phyloP scores from a whole-genome alignment of 352 stramenopile genomes.

The Saprolegnia parasitica region DNA sequence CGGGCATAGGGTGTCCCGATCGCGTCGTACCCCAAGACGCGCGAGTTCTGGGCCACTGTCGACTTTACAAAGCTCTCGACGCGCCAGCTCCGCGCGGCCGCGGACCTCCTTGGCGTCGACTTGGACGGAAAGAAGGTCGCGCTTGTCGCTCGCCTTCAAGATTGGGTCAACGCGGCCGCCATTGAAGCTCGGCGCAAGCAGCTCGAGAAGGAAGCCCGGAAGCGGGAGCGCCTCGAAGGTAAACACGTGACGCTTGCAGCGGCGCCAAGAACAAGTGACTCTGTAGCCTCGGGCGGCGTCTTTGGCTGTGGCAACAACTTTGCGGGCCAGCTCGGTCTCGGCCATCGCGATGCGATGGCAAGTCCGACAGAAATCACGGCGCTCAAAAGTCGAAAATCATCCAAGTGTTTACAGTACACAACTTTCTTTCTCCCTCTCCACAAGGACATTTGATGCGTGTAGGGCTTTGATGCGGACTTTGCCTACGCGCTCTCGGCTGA shows the following conservation, averaged over 20 bases:
- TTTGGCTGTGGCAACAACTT: slow-evolving; percentile 67
- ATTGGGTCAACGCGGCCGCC: slow-evolving; percentile 62
- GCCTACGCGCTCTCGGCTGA: slow-evolving; percentile 77
- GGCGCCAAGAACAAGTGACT: not conserved
- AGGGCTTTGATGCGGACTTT: slow-evolving; percentile 66
- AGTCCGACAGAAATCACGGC: slow-evolving; percentile 50
- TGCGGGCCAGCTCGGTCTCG: slow-evolving; percentile 56
- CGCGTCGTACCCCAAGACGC: slow-evolving; percentile 52
- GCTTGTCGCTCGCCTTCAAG: slow-evolving; percentile 58
- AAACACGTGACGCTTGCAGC: not conserved
- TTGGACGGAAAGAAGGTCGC: slow-evolving; percentile 51
- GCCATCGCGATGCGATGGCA: slow-evolving; percentile 40
- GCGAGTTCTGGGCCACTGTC: slow-evolving; percentile 53
- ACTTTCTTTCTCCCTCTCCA: not conserved
- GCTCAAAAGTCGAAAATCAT: slow-evolving; percentile 44
- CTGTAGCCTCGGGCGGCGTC: slow-evolving; percentile 46
- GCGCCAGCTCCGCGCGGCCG: slow-evolving; percentile 49
- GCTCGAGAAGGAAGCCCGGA: slow-evolving; percentile 36
- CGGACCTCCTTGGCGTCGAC: slow-evolving; percentile 51
- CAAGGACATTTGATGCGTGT: not conserved
- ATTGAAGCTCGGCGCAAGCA: slow-evolving; percentile 38
- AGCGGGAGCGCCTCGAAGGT: slow-evolving; percentile 48
- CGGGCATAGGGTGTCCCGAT: slow-evolving; percentile 48
- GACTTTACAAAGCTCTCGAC: slow-evolving; percentile 53
- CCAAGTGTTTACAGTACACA: slow-evolving; percentile 45